Conservation (phyloP, 352 stramenopile species). For the Plasmopara halstedii region DNA sequence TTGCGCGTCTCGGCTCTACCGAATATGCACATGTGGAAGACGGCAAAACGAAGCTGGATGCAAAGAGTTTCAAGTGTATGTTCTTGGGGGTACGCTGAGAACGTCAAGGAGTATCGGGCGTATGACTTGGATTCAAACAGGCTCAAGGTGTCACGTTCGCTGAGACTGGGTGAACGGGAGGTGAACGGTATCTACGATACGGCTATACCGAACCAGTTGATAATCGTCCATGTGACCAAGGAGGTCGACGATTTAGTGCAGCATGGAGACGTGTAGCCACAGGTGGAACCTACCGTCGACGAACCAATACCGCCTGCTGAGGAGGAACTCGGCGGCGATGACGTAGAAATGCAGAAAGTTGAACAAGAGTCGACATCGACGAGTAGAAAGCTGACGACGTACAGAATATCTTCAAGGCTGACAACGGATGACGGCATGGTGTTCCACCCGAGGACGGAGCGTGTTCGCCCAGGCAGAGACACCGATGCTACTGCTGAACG, state of each 20-base stretch:
- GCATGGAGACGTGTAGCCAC: neutral
- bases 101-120: neutral
- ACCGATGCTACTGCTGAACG: neutral
- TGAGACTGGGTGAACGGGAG: neutral
- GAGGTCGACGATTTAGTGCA: neutral
- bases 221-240: neutral
- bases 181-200: neutral
- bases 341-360: neutral
- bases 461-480: neutral
- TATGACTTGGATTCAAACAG: neutral
- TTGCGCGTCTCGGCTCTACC: neutral
- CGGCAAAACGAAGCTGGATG: neutral
- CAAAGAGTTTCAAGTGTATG: constrained; percentile 4
- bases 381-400: neutral
- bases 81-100: constrained; percentile 6
- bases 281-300: neutral
- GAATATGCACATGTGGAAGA: neutral
- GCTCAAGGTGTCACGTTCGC: neutral
- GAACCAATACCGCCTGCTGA: neutral
- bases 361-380: neutral
- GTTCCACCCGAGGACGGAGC: neutral
- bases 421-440: neutral
- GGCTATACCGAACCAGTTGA: neutral
- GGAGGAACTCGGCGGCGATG: neutral
- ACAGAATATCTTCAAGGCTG: neutral